phyloP scores from a whole-genome alignment of 2,329 filamentous ascomycete species.

The Nothophoma quercina region DNA sequence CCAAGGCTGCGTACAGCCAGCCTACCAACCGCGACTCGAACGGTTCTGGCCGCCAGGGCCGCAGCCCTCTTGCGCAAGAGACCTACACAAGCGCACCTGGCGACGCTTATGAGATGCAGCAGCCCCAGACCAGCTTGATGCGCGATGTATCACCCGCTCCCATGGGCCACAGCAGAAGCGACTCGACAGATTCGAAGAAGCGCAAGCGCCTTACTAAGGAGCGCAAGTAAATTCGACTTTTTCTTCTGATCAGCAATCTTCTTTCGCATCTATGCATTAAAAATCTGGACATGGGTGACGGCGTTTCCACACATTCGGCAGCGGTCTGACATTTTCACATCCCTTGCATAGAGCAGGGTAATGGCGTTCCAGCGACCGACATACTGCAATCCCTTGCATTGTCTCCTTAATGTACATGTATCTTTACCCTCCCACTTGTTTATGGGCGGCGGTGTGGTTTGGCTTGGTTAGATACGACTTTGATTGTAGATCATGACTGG shows the following conservation, averaged over 20 bases:
- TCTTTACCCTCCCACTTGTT: slow-evolving; percentile 1
- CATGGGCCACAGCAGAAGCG: slow-evolving; percentile 40
- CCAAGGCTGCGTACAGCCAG: slow-evolving; percentile 40
- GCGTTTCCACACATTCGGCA: slow-evolving; percentile 14
- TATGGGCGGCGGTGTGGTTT: slow-evolving; percentile 1
- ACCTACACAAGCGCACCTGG: slow-evolving; percentile 50
- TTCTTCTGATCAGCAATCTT: slow-evolving; percentile 11
- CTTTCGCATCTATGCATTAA: slow-evolving; percentile 15
- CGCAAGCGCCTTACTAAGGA: slow-evolving; percentile 48
- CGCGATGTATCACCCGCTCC: slow-evolving; percentile 46
- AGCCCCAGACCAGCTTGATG: slow-evolving; percentile 46
- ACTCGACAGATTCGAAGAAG: slow-evolving; percentile 46
- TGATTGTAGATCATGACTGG: slow-evolving; percentile 26
- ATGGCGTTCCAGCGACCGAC: slow-evolving; percentile 19
- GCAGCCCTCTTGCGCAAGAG: slow-evolving; percentile 56
- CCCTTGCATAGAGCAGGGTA: slow-evolving; percentile 15
- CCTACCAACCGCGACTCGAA: slow-evolving; percentile 23
- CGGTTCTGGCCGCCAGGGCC: slow-evolving; percentile 42
- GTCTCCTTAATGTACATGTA: slow-evolving; percentile 26
- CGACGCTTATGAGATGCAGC: slow-evolving; percentile 46
- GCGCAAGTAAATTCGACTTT: slow-evolving; percentile 27
- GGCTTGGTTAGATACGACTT: slow-evolving; percentile 16
- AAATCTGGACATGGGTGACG: slow-evolving; percentile 17
- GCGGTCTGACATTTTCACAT: slow-evolving; percentile 19
- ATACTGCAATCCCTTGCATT: slow-evolving; percentile 17